phyloP scores from a whole-genome alignment of 2,329 filamentous ascomycete genomes.

The Apiospora marii region DNA sequence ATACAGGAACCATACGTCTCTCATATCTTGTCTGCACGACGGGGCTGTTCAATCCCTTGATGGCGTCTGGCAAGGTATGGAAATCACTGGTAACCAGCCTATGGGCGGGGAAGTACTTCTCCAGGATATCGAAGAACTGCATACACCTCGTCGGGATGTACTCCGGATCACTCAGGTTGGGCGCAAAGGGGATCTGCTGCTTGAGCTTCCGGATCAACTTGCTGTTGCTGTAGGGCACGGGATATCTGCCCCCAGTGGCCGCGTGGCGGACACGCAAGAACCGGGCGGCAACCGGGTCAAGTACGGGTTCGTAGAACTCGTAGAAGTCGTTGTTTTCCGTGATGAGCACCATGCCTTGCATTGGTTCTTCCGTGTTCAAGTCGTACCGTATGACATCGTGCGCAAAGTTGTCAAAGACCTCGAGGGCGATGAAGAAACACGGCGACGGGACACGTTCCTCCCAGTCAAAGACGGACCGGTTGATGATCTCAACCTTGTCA shows the following conservation, averaged over 20 bases:
- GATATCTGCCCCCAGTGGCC: slow-evolving; percentile 71
- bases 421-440: slow-evolving; percentile 97
- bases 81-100: slow-evolving; percentile 91
- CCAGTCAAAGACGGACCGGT: slow-evolving; percentile 96
- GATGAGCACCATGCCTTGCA: slow-evolving; percentile 90
- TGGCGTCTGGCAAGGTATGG: slow-evolving; percentile 81
- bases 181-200: slow-evolving; percentile 71
- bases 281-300: slow-evolving; percentile 84
- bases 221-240: slow-evolving; percentile 64
- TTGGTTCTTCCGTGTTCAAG: slow-evolving; percentile 76
- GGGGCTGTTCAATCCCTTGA: slow-evolving; percentile 86
- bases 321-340: slow-evolving; percentile 88
- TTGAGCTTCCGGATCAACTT: slow-evolving; percentile 68
- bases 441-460: slow-evolving; percentile 84
- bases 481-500: slow-evolving; percentile 92
- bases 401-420: slow-evolving; percentile 98
- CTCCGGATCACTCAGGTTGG: slow-evolving; percentile 83
- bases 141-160: slow-evolving; percentile 95
- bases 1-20: slow-evolving; percentile 85
- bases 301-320: slow-evolving; percentile 84
- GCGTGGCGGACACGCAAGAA: slow-evolving; percentile 87
- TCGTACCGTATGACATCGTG: slow-evolving; percentile 96
- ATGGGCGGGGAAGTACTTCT: slow-evolving; percentile 88
- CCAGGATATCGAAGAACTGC: slow-evolving; percentile 94
- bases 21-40: slow-evolving; percentile 96